These are phyloP conservation scores for Fusarium sp. DNA, from an alignment of 2,329 filamentous ascomycete species.

Conservation along the genomic window DNA sequence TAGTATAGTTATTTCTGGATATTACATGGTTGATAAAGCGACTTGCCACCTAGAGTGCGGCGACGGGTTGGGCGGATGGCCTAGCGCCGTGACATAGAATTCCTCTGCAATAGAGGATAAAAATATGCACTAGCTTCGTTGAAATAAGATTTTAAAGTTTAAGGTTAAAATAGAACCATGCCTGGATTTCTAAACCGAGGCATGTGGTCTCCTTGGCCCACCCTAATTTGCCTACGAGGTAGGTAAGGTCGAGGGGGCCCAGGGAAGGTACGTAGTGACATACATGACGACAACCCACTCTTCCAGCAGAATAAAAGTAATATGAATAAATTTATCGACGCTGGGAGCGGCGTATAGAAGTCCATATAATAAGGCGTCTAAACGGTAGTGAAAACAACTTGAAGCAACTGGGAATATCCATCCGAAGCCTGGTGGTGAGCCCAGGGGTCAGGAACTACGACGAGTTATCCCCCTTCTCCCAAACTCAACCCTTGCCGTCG, in stretches of 20 bases:
- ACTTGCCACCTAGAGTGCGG: not conserved
- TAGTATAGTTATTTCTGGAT: not conserved
- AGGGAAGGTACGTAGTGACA: not conserved
- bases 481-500: not conserved
- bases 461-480: not conserved
- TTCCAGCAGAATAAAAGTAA: not conserved
- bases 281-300: not conserved
- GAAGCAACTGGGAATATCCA: not conserved
- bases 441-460: not conserved
- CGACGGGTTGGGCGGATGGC: not conserved
- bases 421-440: not conserved
- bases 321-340: fast-evolving
- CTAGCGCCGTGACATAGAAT: not conserved
- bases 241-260: not conserved
- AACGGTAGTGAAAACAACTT: not conserved
- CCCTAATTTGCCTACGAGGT: not conserved
- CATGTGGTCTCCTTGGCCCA: not conserved
- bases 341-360: not conserved
- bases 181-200: not conserved
- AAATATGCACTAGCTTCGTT: not conserved
- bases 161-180: not conserved
- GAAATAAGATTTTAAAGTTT: not conserved
- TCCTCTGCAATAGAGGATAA: not conserved
- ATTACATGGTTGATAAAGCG: not conserved
- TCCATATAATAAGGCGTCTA: not conserved